Conservation (phyloP, 345 rosid genomes). For the Zanthoxylum bungeanum region DNA sequence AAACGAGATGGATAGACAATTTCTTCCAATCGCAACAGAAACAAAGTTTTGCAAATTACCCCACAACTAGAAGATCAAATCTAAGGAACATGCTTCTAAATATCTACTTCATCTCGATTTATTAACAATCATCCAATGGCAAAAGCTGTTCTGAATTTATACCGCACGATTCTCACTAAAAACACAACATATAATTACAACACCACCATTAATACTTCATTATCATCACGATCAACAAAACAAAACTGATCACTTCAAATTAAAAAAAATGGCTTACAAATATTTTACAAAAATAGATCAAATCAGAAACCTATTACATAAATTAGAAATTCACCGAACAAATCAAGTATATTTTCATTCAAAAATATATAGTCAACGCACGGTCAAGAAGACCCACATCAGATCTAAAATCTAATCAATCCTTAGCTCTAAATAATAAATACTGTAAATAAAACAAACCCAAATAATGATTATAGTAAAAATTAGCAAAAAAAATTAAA, state of each 20-base stretch:
- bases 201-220: not conserved
- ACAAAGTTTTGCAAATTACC: not conserved
- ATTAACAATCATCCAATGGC: not conserved
- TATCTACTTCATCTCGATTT: not conserved
- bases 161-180: not conserved
- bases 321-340: not conserved
- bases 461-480: not conserved
- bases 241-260: not conserved
- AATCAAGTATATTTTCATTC: not conserved
- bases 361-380: constrained; percentile 4
- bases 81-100: not conserved
- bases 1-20: not conserved
- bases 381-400: not conserved
- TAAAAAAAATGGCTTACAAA: not conserved
- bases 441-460: not conserved
- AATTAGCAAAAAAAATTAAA: not conserved
- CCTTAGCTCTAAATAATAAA: not conserved
- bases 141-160: not conserved
- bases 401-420: constrained; percentile 9
- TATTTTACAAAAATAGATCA: not conserved
- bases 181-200: not conserved
- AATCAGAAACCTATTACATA: not conserved
- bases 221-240: not conserved
- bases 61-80: not conserved
- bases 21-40: not conserved